Conservation (phyloP, 2,329 filamentous ascomycete genomes). For the Penicillium freii region DNA sequence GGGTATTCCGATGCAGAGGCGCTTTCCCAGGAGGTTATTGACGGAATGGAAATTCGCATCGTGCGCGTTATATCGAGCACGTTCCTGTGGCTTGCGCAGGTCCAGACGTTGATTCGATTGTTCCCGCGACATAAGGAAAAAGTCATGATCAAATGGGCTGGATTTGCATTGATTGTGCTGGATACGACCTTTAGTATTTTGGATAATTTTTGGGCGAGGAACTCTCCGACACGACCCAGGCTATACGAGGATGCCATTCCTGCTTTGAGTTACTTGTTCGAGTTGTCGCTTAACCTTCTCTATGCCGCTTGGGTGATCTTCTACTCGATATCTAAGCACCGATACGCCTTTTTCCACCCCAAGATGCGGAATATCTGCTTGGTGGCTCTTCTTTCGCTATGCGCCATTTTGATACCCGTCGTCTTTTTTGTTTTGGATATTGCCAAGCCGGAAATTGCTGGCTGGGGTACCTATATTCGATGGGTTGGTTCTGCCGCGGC, state of each 20-base stretch:
- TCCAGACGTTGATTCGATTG: constrained; percentile 90
- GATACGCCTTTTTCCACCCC: constrained; percentile 85
- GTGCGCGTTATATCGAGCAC: constrained; percentile 93
- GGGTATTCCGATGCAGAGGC: constrained; percentile 76
- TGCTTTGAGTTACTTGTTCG: constrained; percentile 85
- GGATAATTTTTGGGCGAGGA: constrained; percentile 72
- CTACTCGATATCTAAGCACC: constrained; percentile 86
- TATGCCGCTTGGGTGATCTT: constrained; percentile 95
- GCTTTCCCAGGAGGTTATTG: constrained; percentile 76
- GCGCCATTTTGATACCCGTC: constrained; percentile 81
- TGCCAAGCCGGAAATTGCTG: constrained; percentile 76
- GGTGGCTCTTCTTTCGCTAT: constrained; percentile 73
- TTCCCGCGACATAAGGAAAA: constrained; percentile 97
- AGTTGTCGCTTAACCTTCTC: constrained; percentile 78
- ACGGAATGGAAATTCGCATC: constrained; percentile 80
- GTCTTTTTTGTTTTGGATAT: constrained; percentile 94
- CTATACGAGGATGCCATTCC: constrained; percentile 88
- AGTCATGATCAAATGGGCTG: constrained; percentile 97
- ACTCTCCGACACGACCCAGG: constrained; percentile 55
- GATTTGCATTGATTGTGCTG: constrained; percentile 86
- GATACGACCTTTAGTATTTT: constrained; percentile 89
- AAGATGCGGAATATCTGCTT: constrained; percentile 87
- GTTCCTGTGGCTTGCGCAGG: constrained; percentile 95
- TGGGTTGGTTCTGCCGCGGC: constrained; percentile 96
- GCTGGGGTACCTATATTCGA: constrained; percentile 91